These are phyloP conservation scores for Aureobasidium namibiae DNA, from an alignment of 2,329 filamentous ascomycete species.

Conservation along the genomic window DNA sequence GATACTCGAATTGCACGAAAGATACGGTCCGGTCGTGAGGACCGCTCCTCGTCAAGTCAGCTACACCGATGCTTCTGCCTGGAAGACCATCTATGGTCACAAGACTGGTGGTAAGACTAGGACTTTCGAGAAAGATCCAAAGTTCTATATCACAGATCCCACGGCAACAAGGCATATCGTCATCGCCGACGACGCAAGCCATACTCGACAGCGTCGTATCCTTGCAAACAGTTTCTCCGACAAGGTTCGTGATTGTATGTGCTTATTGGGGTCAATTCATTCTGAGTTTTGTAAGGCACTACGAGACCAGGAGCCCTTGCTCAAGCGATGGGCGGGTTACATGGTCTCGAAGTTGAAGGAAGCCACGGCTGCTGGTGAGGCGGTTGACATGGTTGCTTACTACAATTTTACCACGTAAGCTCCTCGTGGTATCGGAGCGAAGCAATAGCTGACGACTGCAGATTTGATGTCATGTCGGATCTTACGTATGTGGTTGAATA, in stretches of 20 bases:
- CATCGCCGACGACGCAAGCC: constrained; percentile 21
- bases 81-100: constrained; percentile 32
- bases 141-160: constrained; percentile 35
- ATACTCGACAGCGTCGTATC: constrained; percentile 28
- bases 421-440: too few relatives aligned
- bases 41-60: constrained; percentile 40
- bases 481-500: constrained; percentile 7
- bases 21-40: constrained; percentile 40
- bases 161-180: constrained; percentile 21
- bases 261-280: too few relatives aligned
- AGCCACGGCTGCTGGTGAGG: constrained; percentile 41
- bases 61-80: constrained; percentile 32
- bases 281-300: constrained; percentile 22
- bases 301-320: constrained; percentile 31
- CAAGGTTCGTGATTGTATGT: constrained; percentile 17
- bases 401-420: constrained; percentile 13
- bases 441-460: not conserved
- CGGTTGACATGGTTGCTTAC: constrained; percentile 45
- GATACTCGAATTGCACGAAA: constrained; percentile 26
- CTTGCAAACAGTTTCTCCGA: constrained; percentile 35
- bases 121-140: constrained; percentile 26
- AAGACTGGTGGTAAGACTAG: not conserved
- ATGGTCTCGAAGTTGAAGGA: constrained; percentile 32
- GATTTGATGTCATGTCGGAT: constrained; percentile 19
- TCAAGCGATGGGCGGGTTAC: constrained; percentile 32